Evolutionary conservation across 1,139 yeast genomes (phyloP), one percentile per base, ranked within the genome.

Genomic region (Lodderomyces margitis): DNA sequence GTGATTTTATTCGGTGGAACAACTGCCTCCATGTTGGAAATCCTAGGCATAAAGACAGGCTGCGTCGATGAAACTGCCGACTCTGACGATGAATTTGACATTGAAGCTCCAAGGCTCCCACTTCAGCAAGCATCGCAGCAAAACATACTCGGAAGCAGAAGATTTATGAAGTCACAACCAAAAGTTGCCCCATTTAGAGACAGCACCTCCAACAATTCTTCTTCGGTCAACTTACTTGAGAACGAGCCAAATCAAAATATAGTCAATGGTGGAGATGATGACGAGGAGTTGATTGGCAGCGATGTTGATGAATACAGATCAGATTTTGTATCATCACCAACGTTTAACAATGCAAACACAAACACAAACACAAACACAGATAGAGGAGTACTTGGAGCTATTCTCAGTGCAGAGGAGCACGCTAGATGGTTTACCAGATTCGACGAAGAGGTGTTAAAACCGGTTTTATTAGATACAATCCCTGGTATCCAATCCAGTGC

Each of bases 1-100:
- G 98, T 94, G 24, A 91, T 94, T 47, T 77, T 94, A 30, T 94
- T 94, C 63, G 99, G 99, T 42, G 98, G 99, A 37, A 94, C 98
- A 1, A 92, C 98, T 0, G 97, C 98, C 1, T 87, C 96, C 37
- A 94, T 94, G 98, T 76, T 94, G 48, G 98, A 94, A 59, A 87
- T 92, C 47, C 70, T 92, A 52, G 95, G 95, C 37, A 94, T 94
- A 51, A 85, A 86, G 51, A 86, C 95, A 1, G 98, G 98, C 0
- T 88, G 92, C 47, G 75, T 87, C 23, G 92, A 84, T 54, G 96
- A 87, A 42, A 70, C 70, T 37, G 59, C 61, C 34, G 92, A 82
- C 34, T 81, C 89, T 34, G 98, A 92, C 61, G 98, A 92, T 57
- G 98, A 92, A 60, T 92, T 92, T 59, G 98, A 91, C 54, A 86